A percentile compares a stretch with the other conserved stretches of the same genome.
Evolutionary conservation across 2,329 filamentous ascomycete genomes (phyloP).

Genomic region (Arthrobotrys sinensis): DNA sequence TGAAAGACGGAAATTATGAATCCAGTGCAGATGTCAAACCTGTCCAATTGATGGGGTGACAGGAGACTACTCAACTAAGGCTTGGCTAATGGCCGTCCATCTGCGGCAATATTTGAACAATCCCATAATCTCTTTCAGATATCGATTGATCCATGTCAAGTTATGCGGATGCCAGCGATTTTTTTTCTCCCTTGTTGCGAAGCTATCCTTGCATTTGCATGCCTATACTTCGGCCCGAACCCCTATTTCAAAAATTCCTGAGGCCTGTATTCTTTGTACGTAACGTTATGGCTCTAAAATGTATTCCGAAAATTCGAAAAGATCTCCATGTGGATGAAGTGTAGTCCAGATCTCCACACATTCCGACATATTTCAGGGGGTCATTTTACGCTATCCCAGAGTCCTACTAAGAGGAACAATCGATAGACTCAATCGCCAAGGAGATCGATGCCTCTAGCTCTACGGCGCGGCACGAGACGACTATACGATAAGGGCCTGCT

Average conservation of each 20-base stretch:
- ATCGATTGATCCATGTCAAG: slow-evolving; percentile 15
- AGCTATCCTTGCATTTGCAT: slow-evolving; percentile 1
- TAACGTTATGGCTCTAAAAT: slow-evolving; percentile 17
- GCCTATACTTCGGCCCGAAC: background rate
- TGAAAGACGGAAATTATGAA: slow-evolving; percentile 3
- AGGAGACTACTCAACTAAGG: slow-evolving; percentile 1
- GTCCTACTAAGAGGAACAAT: too few species aligned
- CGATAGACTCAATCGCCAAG: too few species aligned
- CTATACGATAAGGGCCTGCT: too few species aligned
- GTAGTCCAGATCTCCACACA: too few species aligned
- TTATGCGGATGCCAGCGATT: background rate
- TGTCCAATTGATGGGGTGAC: slow-evolving; percentile 13
- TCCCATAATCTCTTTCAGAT: slow-evolving; percentile 15
- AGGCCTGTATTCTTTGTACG: background rate
- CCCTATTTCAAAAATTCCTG: background rate
- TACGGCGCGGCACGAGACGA: too few species aligned
- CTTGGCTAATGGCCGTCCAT: background rate
- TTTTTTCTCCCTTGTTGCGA: slow-evolving; percentile 19
- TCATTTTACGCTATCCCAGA: too few species aligned
- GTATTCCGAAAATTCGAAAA: too few species aligned
- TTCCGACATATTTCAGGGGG: background rate
- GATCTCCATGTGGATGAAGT: too few species aligned
- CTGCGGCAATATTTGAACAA: background rate
- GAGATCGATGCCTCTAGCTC: too few species aligned
- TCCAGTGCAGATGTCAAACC: slow-evolving; percentile 1